Conservation (phyloP, 2,329 filamentous ascomycete species). For the Pseudogymnoascus sp. region DNA sequence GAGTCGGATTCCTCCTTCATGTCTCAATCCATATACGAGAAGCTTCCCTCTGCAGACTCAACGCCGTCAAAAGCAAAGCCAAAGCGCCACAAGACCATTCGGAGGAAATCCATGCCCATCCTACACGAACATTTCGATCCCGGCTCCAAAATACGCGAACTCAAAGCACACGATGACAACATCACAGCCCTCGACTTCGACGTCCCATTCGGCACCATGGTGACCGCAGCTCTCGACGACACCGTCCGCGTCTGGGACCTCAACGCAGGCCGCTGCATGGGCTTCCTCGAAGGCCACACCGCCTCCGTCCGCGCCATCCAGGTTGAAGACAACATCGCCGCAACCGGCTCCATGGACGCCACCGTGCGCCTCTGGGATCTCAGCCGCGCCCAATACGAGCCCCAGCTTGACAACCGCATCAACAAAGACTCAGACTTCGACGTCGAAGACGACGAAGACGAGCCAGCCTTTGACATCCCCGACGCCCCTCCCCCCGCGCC, state of each 20-base stretch:
- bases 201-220: constrained; percentile 91
- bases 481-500: constrained; percentile 62
- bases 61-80: constrained; percentile 43
- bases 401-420: constrained; percentile 44
- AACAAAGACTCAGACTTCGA: constrained; percentile 50
- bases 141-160: constrained; percentile 77
- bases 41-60: constrained; percentile 55
- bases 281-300: constrained; percentile 84
- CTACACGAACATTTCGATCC: constrained; percentile 92
- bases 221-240: constrained; percentile 86
- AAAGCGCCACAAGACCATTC: constrained; percentile 47
- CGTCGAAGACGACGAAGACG: constrained; percentile 50
- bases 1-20: constrained; percentile 63
- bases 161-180: constrained; percentile 78
- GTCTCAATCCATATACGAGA: constrained; percentile 96
- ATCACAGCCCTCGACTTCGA: constrained; percentile 94
- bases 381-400: constrained; percentile 76
- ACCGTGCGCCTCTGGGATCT: constrained; percentile 94
- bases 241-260: constrained; percentile 94
- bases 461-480: constrained; percentile 62
- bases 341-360: constrained; percentile 89
- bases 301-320: constrained; percentile 89
- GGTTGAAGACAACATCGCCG: constrained; percentile 90
- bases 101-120: constrained; percentile 83
- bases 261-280: constrained; percentile 86